Evolutionary conservation across 768 basidiomycete species (phyloP), one percentile per base, ranked within the genome.

Genomic region (Tulasnella sp.): DNA sequence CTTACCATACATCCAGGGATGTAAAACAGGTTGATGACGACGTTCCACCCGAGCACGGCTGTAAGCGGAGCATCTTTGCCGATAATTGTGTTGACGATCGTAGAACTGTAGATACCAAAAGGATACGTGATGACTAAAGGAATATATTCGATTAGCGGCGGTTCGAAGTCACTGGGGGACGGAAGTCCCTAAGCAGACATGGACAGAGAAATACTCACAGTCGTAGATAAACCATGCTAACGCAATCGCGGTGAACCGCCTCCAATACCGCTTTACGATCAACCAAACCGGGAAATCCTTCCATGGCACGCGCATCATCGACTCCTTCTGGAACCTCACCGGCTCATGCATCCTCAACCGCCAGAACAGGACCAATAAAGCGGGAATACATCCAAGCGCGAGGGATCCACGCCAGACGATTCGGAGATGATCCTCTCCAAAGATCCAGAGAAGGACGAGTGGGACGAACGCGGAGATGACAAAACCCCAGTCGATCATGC

Each of bases 351-450:
- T 90, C 61, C 76, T 80, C 55, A 90, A 68, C 64, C 92, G 88
- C 90, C 92, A 94, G 51, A 89, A 66, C 66, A 94, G 81, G n/a
- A 94, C 85, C 7, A 80, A 78, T 11, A 81, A 64, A 4, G 92
- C 91, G 34, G 92, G 92, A 58, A 95, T 67, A 42, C 85, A 73
- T 32, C 92, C 92, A 8, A 95, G 78, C 5, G 50, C 92, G 9
- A 95, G 78, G 21, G 90, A 87, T 45, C 88, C 66, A 52, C 92
- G 83, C 91, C 91, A 95, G 3, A 90, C 86, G 2, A 86, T 86
- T 26, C 86, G 80, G 44, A 94, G 81, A 68, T 93, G 91, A 62
- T 87, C 72, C 43, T 79, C 66, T 30, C 88, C 87, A 62, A 86
- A 92, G 66, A 94, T 94, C 91, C 89, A 92, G 67, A 82, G 88